These are phyloP conservation scores for Russula sp. DNA, from an alignment of 768 basidiomycete species.

Conservation along the genomic window DNA sequence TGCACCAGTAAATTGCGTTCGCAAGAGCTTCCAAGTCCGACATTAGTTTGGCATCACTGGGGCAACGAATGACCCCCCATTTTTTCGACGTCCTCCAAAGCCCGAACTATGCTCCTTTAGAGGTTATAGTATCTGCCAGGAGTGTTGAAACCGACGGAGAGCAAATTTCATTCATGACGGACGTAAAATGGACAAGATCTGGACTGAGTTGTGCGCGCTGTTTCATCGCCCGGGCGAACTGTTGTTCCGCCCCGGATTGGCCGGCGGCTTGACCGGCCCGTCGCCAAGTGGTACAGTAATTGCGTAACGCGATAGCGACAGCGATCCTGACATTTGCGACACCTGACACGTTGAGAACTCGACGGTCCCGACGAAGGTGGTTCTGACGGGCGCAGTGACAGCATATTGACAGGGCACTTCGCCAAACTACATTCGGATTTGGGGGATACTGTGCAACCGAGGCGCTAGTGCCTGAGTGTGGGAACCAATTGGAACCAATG, in stretches of 20 bases:
- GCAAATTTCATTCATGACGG: background rate
- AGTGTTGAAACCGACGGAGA: background rate
- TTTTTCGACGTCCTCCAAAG: conserved; percentile 1
- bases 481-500: background rate
- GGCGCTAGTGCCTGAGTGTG: background rate
- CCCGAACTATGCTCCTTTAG: background rate
- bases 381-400: background rate
- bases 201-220: too few relatives aligned
- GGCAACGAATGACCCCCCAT: conserved; percentile 1
- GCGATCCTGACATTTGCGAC: background rate
- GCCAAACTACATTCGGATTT: too few relatives aligned
- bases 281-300: background rate
- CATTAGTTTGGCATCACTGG: conserved; percentile 8
- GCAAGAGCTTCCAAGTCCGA: conserved; percentile 14
- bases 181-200: too few relatives aligned
- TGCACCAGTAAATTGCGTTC: conserved; percentile 10
- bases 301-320: too few relatives aligned
- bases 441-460: too few relatives aligned
- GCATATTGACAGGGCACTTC: background rate
- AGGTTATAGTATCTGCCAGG: background rate
- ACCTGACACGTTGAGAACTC: background rate
- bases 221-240: too few relatives aligned
- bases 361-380: background rate
- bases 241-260: too few relatives aligned
- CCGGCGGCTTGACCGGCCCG: background rate